Evolutionary conservation across 805 yeast genomes (phyloP).

Genomic region (Saccharomycopsis sp.): DNA sequence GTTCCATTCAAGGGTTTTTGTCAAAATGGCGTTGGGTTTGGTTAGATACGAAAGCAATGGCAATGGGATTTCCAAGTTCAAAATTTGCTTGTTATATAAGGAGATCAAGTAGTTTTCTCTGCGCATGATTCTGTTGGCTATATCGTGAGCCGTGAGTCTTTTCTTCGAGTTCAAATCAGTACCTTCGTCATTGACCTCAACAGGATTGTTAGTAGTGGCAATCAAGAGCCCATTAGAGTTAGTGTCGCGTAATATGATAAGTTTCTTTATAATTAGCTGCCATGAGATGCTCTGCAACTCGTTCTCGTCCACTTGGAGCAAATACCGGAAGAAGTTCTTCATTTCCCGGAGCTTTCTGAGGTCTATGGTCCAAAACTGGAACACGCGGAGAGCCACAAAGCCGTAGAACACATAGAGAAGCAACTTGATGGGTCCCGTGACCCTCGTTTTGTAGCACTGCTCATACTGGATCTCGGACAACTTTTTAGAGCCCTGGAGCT

Average conservation of each 20-base stretch:
- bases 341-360: slow-evolving; percentile 66
- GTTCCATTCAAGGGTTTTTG: slow-evolving; percentile 93
- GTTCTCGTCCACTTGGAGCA: slow-evolving; percentile 65
- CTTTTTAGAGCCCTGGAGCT: slow-evolving; percentile 29
- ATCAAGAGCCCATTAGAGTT: slow-evolving; percentile 43
- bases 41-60: slow-evolving; percentile 29
- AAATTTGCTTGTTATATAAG: slow-evolving; percentile 66
- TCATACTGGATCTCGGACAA: slow-evolving; percentile 33
- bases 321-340: slow-evolving; percentile 64
- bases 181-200: slow-evolving; percentile 24
- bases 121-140: slow-evolving; percentile 94
- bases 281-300: slow-evolving; percentile 92
- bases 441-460: slow-evolving; percentile 30
- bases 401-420: slow-evolving; percentile 24
- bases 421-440: slow-evolving; percentile 23
- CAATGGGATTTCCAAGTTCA: slow-evolving; percentile 57
- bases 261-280: slow-evolving; percentile 74
- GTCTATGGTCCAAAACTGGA: slow-evolving; percentile 54
- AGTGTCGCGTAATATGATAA: slow-evolving; percentile 70
- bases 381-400: slow-evolving; percentile 45
- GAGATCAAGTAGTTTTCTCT: slow-evolving; percentile 93
- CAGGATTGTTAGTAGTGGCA: slow-evolving; percentile 37
- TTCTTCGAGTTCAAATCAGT: slow-evolving; percentile 62
- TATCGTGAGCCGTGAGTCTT: slow-evolving; percentile 83
- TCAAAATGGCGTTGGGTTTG: slow-evolving; percentile 41